Evolutionary conservation across 208 protist genomes (phyloP), one percentile per base, ranked within the genome.

Genomic region (Naegleria fowleri): DNA sequence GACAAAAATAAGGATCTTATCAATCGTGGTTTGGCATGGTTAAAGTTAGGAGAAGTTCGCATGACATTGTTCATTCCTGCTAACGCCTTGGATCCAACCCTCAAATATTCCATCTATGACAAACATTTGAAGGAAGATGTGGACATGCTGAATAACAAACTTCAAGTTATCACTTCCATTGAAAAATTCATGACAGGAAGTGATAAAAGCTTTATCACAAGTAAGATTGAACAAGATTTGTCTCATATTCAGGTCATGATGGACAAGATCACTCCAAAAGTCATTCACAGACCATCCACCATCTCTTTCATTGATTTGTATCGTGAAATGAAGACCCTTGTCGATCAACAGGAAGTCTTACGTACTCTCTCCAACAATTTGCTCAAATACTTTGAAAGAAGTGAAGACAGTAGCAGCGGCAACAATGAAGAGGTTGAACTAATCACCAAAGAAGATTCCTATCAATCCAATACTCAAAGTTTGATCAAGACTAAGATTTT

Each of bases 41-140:
- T 87, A 22, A 29, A 55, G 6, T 55, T 91, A 15, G 16, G n/a
- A 41, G n/a, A 58, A 40, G 0, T 43, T 40, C 29, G 88, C 33
- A 29, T 91, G n/a, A 40, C 29, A 25, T 91, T 91, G 48, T 22
- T 84, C 22, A 36, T 88, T 40, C 90, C 90, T 48, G 29, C 36
- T 22, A 41, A 76, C 48, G 5, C 67, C 22, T 59, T 91, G 13
- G 90, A 91, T 88, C 90, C 90, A n/a, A 43, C 79, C 13, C 3
- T 52, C 5, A 91, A 91, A 75, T 86, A 91, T 43, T 25, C 48
- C 5, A 33, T 87, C 19, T 22, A 67, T 29, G 29, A 52, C 5
- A 33, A 87, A 38, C 39, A 79, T 39, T 11, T 86, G 29, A 91
- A 86, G 25, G 13, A 22, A 91, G 5, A 41, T 59, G 15, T 83